Evolutionary conservation across 2,329 filamentous ascomycete genomes (phyloP), one percentile per base, ranked within the genome.

Genomic region (Diplodia corticola): DNA sequence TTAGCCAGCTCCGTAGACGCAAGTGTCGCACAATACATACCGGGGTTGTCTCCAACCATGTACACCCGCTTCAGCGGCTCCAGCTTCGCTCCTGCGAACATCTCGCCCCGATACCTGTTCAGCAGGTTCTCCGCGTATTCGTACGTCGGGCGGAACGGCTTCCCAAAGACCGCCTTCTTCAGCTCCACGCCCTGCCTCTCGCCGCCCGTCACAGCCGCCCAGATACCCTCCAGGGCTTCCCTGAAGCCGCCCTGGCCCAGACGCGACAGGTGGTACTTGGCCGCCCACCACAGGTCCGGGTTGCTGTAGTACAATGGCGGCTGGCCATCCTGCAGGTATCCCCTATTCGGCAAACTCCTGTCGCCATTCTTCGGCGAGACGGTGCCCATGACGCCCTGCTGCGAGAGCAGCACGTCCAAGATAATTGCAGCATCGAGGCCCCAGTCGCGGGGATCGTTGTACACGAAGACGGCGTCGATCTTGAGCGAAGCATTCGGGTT

Each of bases 371-470:
- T 88, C 12, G 83, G 70, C 0, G 91, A 94, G 49, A 91, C 83
- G 0, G 94, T 97, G 28, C 94, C 95, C 4, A 97, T 76, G 66
- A 91, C 86, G 20, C 95, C 95, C n/a, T 84, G 73, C 20, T 86
- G 83, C 0, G 93, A 97, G 48, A 96, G 83, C 6, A 98, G 81
- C 12, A 97, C 80, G 77, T 99, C 95, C 64, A 90, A 78, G 66
- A 98, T 90, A 71, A 98, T 81, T 75, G 96, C 91, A 2, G 88
- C 88, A 77, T 98, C 94, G 10, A 97, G 84, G 0, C 91, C 93
- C 95, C 95, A 99, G 81, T 99, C 95, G 65, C 95, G 87, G 3
- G 95, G 93, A 78, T 98, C 95, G 76, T 97, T 96, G 84, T 94
- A 97, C 6, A 97, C 90, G 73, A 98, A 90, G 30, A 98, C 87